A percentile compares a stretch with the other conserved stretches of the same genome.
phyloP scores from a whole-genome alignment of 2,329 filamentous ascomycete species.

The Pyricularia grisea region DNA sequence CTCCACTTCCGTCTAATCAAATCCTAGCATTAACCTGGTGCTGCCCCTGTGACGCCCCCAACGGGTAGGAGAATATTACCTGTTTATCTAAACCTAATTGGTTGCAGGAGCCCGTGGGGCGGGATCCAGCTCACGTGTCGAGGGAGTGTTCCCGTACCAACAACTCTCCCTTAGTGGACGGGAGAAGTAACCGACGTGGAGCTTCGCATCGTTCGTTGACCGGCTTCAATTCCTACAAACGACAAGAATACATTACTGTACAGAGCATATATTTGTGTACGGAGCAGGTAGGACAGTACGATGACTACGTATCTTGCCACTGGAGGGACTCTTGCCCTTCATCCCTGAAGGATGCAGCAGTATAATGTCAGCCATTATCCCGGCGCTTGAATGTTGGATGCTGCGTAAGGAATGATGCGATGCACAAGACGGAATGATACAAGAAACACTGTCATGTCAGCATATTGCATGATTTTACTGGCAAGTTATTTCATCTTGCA shows the following conservation, averaged over 20 bases:
- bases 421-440: neutral
- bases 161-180: neutral
- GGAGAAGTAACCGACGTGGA: neutral
- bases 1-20: no score
- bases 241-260: neutral
- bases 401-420: neutral
- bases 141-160: neutral
- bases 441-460: neutral
- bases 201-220: neutral
- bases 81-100: no score
- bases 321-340: neutral
- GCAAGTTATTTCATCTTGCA: neutral
- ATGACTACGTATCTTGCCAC: no score
- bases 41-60: no score
- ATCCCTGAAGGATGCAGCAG: neutral
- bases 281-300: no score
- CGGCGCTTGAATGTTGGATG: neutral
- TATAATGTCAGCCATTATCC: neutral
- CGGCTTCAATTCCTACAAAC: neutral
- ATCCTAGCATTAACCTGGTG: no score
- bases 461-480: neutral
- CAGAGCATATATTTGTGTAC: no score
- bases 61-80: no score
- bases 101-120: no score
- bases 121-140: neutral